These are phyloP conservation scores for Dipsacomyces acuminosporus DNA, from an alignment of 371 early-diverging fungal genomes.

Conservation along the genomic window DNA sequence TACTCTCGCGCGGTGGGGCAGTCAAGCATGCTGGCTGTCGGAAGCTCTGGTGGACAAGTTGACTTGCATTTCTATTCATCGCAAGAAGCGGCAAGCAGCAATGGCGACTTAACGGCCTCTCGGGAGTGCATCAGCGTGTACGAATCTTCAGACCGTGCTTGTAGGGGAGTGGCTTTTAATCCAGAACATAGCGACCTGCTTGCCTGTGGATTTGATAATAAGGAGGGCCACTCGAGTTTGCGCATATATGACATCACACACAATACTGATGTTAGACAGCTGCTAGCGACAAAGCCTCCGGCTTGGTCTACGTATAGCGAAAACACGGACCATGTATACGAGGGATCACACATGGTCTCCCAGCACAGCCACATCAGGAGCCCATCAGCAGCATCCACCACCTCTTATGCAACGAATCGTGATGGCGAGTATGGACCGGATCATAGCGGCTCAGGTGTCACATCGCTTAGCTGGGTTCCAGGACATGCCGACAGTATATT, in stretches of 20 bases:
- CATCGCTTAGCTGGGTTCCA: constrained; percentile 43
- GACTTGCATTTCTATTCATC: constrained; percentile 23
- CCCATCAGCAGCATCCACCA: constrained; percentile 11
- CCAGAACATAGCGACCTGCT: constrained; percentile 20
- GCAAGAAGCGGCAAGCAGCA: not conserved
- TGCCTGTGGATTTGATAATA: constrained; percentile 42
- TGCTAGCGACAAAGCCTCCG: constrained; percentile 18
- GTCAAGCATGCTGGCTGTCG: constrained; percentile 25
- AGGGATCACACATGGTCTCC: constrained; percentile 1
- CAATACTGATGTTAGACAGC: constrained; percentile 26
- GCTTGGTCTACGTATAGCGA: constrained; percentile 27
- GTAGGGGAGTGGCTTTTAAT: constrained; percentile 33
- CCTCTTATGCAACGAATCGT: not conserved
- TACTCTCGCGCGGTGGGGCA: constrained; percentile 14
- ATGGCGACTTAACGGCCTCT: no score
- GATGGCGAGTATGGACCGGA: constrained; percentile 22
- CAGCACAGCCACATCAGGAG: constrained; percentile 10
- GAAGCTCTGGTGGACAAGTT: constrained; percentile 24
- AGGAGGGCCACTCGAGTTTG: constrained; percentile 37
- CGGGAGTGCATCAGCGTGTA: constrained; percentile 25
- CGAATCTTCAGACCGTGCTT: constrained; percentile 15
- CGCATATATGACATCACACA: constrained; percentile 32
- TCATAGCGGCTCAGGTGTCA: constrained; percentile 24
- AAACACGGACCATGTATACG: constrained; percentile 4
- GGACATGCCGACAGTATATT: constrained; percentile 24